Evolutionary conservation across 345 rosid species (phyloP).

Genomic region (Psidium friedrichsthalianum): DNA sequence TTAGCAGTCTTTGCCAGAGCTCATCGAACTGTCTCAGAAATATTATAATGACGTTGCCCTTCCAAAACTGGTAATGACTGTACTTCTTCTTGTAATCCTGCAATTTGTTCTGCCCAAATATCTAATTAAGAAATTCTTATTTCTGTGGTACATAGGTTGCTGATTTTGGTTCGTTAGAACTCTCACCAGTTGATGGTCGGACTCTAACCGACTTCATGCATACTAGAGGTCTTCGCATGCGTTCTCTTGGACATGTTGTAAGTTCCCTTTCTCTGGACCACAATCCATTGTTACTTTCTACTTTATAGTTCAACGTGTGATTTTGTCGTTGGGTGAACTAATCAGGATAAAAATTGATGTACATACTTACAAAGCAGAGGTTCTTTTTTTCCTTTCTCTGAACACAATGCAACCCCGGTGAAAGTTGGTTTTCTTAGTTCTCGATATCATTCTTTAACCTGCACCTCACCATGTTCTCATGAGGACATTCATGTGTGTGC

Average conservation of each 20-base stretch:
- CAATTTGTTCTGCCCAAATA: not conserved
- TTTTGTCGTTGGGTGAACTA: not conserved
- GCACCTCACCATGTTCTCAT: not conserved
- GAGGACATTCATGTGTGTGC: not conserved
- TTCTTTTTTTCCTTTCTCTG: not conserved
- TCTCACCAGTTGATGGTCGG: slow-evolving; percentile 98
- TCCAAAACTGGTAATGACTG: slow-evolving; percentile 73
- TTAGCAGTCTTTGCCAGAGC: slow-evolving; percentile 70
- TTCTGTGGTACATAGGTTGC: slow-evolving; percentile 58
- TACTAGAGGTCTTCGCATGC: slow-evolving; percentile 97
- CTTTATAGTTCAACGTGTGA: not conserved
- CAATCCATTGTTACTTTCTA: not conserved
- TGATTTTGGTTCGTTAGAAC: slow-evolving; percentile 97
- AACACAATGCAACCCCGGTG: not conserved
- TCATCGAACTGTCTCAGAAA: slow-evolving; percentile 67
- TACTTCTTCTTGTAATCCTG: not conserved
- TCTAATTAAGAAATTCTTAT: slow-evolving; percentile 4
- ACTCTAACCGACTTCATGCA: slow-evolving; percentile 99
- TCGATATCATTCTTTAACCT: not conserved
- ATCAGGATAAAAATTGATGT: not conserved
- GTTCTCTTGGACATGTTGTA: slow-evolving; percentile 89
- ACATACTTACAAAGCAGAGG: not conserved
- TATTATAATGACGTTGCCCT: slow-evolving; percentile 89
- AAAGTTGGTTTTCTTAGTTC: not conserved
- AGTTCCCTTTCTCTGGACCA: slow-evolving; percentile 17